Evolutionary conservation across 106 monocot genomes (phyloP), one percentile per base, ranked within the genome.

Genomic region (Alisma plantagoaquatica): DNA sequence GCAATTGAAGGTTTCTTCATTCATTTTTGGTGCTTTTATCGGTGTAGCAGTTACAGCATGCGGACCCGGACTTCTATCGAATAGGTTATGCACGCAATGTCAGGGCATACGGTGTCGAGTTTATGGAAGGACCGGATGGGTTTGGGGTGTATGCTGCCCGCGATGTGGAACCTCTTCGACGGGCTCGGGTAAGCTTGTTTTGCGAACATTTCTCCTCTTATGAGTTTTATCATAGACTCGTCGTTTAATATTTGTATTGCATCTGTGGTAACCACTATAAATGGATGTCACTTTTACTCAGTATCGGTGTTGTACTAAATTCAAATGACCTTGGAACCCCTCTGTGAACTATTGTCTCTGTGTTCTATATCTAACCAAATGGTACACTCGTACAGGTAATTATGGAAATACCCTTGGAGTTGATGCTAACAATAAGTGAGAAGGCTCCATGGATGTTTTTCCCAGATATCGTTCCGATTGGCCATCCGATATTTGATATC

Each of bases 401-500:
- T 42, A 94, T 96, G 88, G 88, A 96, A 65, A 89, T 96, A 27
- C 96, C 96, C 1, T 31, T 96, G 31, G 84, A 89, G 62, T 64
- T 89, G 71, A 84, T 89, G 96, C 48, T 96, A 57, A 96, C 96
- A 14, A 81, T 96, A 49, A 89, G 81, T 41, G 75, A 96, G 59
- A 84, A 85, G 56, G 67, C 54, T 59, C 96, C 88, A 20, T 96
- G 96, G 96, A 84, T 96, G 88, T 96, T 96, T 66, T 81, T 81
- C 57, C 96, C 96, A 33, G 96, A 96, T 69, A 75, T 96, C 44
- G 56, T 96, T 20, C 96, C 96, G 48, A 26, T 96, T 7, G 88
- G 88, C 19, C 96, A 96, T 72, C 96, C 96, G 47, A 88, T 96
- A 75, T 96, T 96, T 67, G 96, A 96, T 57, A 76, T 96, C 25